Evolutionary conservation across 257 asterid genomes (phyloP).

Genomic region (Orobanche coerulescens): DNA sequence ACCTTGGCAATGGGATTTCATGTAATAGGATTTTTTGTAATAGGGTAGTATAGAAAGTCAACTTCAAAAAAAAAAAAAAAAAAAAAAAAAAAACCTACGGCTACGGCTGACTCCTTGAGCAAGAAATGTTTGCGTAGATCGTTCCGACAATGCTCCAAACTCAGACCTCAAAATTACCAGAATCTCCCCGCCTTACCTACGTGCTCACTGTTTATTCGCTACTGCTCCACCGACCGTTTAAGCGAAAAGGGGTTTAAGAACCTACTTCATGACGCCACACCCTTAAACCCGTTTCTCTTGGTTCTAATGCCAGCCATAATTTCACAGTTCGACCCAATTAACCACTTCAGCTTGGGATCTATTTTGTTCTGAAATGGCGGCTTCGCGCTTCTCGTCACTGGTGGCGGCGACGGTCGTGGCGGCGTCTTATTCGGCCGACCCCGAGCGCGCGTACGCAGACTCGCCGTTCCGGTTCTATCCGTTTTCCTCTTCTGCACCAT

Average conservation of each 20-base stretch:
- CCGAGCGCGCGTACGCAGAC: constrained; percentile 39
- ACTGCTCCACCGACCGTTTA: not conserved
- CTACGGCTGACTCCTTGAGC: constrained; percentile 5
- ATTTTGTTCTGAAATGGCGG: constrained; percentile 29
- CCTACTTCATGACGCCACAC: constrained; percentile 19
- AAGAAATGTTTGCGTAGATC: constrained; percentile 10
- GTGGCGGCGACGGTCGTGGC: constrained; percentile 42
- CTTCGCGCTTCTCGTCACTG: constrained; percentile 40
- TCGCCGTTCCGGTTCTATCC: constrained; percentile 44
- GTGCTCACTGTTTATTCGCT: constrained; percentile 12
- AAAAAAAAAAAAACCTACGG: too few species aligned
- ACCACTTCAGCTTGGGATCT: not conserved
- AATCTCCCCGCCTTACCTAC: not conserved
- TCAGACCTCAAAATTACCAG: not conserved
- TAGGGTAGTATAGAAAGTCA: too few species aligned
- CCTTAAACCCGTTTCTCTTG: constrained; percentile 22
- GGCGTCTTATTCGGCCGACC: constrained; percentile 32
- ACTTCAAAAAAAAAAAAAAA: too few species aligned
- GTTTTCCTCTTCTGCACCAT: constrained; percentile 41
- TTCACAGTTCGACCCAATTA: not conserved
- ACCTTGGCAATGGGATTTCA: too few species aligned
- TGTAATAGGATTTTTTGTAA: too few species aligned
- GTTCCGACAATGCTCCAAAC: not conserved
- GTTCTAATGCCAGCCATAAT: constrained; percentile 14
- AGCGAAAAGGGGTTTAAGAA: constrained; percentile 32